Evolutionary conservation across 164 flowering plant species (phyloP).

Genomic region (Tinospora cordifolia): DNA sequence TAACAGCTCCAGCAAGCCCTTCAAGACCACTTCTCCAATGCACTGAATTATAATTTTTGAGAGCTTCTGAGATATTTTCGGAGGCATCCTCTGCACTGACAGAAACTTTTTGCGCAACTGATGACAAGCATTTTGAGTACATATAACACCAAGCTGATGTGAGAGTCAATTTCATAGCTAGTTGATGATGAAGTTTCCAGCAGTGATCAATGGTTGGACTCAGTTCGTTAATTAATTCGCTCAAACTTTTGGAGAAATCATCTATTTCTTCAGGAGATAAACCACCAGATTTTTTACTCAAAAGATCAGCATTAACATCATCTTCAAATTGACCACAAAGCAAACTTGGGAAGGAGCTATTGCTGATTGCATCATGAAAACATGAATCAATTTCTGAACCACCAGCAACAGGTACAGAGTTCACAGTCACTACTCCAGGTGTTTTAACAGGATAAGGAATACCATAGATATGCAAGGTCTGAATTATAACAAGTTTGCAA

Average conservation of each 20-base stretch:
- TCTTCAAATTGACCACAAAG: constrained; percentile 22
- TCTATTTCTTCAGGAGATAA: constrained; percentile 40
- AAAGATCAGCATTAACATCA: constrained; percentile 15
- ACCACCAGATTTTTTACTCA: constrained; percentile 20
- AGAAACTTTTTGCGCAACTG: constrained; percentile 23
- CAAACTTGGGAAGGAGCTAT: constrained; percentile 8
- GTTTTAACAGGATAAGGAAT: constrained; percentile 27
- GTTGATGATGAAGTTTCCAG: constrained; percentile 68
- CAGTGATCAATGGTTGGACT: constrained; percentile 53
- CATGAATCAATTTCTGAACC: constrained; percentile 21
- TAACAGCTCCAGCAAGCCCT: constrained; percentile 39
- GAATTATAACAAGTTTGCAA: constrained; percentile 38
- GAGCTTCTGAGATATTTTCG: constrained; percentile 19
- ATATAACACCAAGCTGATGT: constrained; percentile 48
- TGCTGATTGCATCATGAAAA: constrained; percentile 36
- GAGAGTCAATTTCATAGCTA: constrained; percentile 48
- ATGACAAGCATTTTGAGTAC: constrained; percentile 50
- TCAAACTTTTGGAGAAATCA: constrained; percentile 38
- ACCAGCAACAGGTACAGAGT: constrained; percentile 13
- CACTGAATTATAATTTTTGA: constrained; percentile 19
- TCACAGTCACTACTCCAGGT: constrained; percentile 24
- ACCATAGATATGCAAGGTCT: constrained; percentile 32
- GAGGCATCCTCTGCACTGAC: constrained; percentile 20
- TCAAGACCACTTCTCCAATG: constrained; percentile 55
- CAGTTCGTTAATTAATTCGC: constrained; percentile 45